Conservation (phyloP, 768 basidiomycete genomes). For the Krasilnikovozyma curviuscula region DNA sequence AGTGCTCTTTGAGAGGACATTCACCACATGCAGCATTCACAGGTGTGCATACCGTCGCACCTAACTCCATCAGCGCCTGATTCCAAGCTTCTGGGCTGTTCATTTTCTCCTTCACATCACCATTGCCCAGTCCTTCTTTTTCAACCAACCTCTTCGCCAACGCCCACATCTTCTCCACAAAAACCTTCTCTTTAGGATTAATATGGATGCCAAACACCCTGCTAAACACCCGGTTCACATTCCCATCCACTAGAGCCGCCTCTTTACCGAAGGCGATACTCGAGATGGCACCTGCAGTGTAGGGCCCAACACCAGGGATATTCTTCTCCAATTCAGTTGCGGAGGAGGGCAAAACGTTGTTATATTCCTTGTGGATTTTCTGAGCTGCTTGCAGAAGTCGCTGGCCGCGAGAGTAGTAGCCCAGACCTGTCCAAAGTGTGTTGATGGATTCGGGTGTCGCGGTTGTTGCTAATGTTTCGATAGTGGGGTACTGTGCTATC, state of each 20-base stretch:
- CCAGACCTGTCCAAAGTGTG: slow-evolving; percentile 4
- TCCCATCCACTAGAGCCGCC: slow-evolving; percentile 8
- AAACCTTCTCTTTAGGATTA: slow-evolving; percentile 1
- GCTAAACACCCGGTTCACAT: slow-evolving; percentile 8
- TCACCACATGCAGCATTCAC: slow-evolving; percentile 8
- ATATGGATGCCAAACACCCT: slow-evolving; percentile 5
- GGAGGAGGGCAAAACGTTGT: background rate
- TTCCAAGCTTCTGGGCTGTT: slow-evolving; percentile 4
- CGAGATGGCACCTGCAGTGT: slow-evolving; percentile 9
- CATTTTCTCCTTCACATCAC: background rate
- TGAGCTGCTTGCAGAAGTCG: slow-evolving; percentile 8
- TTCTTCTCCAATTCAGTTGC: slow-evolving; percentile 2
- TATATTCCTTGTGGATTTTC: slow-evolving; percentile 3
- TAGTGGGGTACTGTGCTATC: slow-evolving; percentile 8
- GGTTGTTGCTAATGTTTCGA: background rate
- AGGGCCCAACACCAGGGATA: slow-evolving; percentile 11
- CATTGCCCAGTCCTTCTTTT: background rate
- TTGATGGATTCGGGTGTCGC: slow-evolving; percentile 5
- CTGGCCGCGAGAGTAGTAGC: slow-evolving; percentile 9
- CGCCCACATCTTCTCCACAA: background rate
- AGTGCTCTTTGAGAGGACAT: slow-evolving; percentile 1
- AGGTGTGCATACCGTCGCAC: slow-evolving; percentile 9
- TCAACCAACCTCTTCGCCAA: slow-evolving; percentile 2
- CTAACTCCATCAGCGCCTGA: slow-evolving; percentile 11
- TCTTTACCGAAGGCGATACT: slow-evolving; percentile 2